phyloP scores from a whole-genome alignment of 257 asterid species.

The Mentha longifolia region DNA sequence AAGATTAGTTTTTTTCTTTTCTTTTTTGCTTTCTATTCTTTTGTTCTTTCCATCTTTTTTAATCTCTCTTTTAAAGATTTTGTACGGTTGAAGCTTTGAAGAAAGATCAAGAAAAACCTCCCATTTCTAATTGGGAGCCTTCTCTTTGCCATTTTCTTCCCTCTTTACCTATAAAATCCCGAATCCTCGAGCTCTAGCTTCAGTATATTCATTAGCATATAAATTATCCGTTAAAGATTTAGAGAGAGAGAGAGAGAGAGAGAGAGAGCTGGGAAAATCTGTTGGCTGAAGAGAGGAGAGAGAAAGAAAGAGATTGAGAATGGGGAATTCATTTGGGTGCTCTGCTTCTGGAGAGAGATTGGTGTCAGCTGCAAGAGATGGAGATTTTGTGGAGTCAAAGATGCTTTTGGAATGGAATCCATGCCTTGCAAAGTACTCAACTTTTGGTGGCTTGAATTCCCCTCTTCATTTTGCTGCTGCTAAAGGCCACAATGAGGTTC shows the following conservation, averaged over 20 bases:
- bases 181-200: too few species aligned
- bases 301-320: constrained; percentile 18
- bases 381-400: constrained; percentile 94
- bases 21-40: background rate
- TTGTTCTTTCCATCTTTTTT: too few species aligned
- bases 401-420: constrained; percentile 98
- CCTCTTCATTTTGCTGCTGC: constrained; percentile 99
- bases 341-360: constrained; percentile 98
- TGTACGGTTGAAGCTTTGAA: background rate
- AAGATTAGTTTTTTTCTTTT: background rate
- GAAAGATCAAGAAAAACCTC: constrained; percentile 13
- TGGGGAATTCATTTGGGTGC: constrained; percentile 99
- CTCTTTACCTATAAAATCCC: too few species aligned
- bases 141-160: constrained; percentile 2
- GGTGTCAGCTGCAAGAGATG: constrained; percentile 99
- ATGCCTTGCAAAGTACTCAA: constrained; percentile 89
- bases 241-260: too few species aligned
- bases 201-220: too few species aligned
- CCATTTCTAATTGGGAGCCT: background rate
- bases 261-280: too few species aligned
- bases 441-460: constrained; percentile 96
- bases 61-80: background rate
- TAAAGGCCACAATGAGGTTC: constrained; percentile 96
- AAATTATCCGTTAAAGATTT: background rate
- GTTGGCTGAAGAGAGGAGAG: too few species aligned